phyloP scores from a whole-genome alignment of 768 basidiomycete genomes.

The Gymnopilus dilepis region DNA sequence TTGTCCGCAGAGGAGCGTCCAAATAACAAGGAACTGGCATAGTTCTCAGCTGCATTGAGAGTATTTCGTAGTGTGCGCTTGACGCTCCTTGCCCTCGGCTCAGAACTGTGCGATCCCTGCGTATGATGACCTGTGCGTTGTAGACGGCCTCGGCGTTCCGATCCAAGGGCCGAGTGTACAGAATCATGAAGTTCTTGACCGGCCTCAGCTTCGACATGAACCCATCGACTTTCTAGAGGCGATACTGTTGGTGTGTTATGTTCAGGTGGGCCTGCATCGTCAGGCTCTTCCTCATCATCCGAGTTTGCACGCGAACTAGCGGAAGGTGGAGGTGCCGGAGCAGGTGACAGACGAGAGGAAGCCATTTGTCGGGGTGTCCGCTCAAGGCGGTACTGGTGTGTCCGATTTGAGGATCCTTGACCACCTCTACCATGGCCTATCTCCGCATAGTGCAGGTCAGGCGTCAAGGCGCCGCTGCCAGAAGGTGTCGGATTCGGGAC shows the following conservation, averaged over 20 bases:
- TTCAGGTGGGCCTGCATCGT: constrained; percentile 3
- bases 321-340: constrained; percentile 20
- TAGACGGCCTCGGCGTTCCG: constrained; percentile 25
- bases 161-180: constrained; percentile 33
- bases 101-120: constrained; percentile 21
- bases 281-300: constrained; percentile 23
- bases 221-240: constrained; percentile 17
- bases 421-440: constrained; percentile 75
- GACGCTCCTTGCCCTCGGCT: constrained; percentile 54
- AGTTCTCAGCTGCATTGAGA: constrained; percentile 71
- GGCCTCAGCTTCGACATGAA: constrained; percentile 16
- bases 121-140: constrained; percentile 17
- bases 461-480: constrained; percentile 65
- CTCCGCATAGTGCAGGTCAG: constrained; percentile 77
- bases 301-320: constrained; percentile 21
- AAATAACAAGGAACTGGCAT: constrained; percentile 68
- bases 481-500: constrained; percentile 52
- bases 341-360: constrained; percentile 16
- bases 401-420: constrained; percentile 25
- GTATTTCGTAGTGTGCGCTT: constrained; percentile 72
- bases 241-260: constrained; percentile 17
- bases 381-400: constrained; percentile 17
- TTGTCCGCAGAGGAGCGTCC: constrained; percentile 48
- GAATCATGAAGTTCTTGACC: constrained; percentile 43
- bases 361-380: constrained; percentile 26